Percentiles rank a stretch among this genome's conserved stretches.
Conservation (phyloP, 176 grass and related monocot species). For the Luzula sylvatica region DNA sequence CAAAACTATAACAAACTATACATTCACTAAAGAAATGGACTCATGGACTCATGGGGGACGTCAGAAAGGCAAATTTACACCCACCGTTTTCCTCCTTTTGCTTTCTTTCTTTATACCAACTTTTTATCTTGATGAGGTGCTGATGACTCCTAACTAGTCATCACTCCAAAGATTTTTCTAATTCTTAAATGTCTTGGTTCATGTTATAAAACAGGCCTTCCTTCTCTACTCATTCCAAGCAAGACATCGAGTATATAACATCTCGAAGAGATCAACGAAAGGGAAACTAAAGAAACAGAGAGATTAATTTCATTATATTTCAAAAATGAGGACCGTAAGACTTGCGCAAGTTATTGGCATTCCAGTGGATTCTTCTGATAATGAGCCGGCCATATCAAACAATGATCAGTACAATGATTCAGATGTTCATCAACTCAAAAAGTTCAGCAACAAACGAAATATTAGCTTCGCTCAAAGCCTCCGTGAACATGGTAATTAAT, state of each 20-base stretch:
- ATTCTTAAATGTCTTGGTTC: neutral
- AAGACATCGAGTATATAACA: neutral
- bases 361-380: slow-evolving; percentile 25
- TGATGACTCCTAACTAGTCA: neutral
- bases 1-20: too few relatives aligned
- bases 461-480: neutral
- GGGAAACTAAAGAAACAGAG: neutral
- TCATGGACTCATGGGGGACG: too few relatives aligned
- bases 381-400: slow-evolving; percentile 21
- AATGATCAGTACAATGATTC: slow-evolving; percentile 28
- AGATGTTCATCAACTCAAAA: slow-evolving; percentile 25
- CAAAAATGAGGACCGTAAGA: slow-evolving; percentile 29
- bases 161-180: neutral
- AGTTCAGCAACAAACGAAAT: slow-evolving; percentile 32
- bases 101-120: neutral
- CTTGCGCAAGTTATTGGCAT: slow-evolving; percentile 37
- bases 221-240: neutral
- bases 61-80: too few relatives aligned
- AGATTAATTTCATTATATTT: too few relatives aligned
- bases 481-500: neutral
- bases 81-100: too few relatives aligned
- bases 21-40: too few relatives aligned
- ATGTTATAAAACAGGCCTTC: neutral
- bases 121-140: neutral
- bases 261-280: neutral